Base-by-base conservation (phyloP, 179 eudicot species). In the Beta corolliflora region DNA sequence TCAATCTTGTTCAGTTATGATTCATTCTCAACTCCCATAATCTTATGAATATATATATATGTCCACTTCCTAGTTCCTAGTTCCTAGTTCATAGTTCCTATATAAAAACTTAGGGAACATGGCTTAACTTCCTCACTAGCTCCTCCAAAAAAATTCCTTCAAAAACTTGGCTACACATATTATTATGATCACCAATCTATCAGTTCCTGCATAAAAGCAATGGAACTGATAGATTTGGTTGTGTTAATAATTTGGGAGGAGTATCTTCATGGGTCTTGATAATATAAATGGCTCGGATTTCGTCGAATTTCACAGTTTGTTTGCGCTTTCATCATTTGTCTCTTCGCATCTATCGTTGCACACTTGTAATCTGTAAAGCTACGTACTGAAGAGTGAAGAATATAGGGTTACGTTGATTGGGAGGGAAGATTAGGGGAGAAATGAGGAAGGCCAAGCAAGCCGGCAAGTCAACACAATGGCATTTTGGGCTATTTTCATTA, bases 381-480 rank as follows among this genome's bases (percentile, higher is more conserved):
- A n/a, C n/a, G n/a, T 23, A n/a, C 3, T 14, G 29, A n/a, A 45
- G 67, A 59, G 1, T 8, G 36, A 25, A 29, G 36, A 54, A 12
- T n/a, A n/a, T n/a, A n/a, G n/a, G n/a, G n/a, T n/a, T n/a, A n/a
- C n/a, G n/a, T n/a, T n/a, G n/a, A n/a, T n/a, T n/a, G n/a, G 18
- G 25, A 12, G 12, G 10, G 4, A 16, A 18, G 2, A 73, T 16
- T 18, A 9, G 7, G 66, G 45, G 75, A 67, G 36, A 29, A 44
- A 74, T 65, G 85, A 73, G 71, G 81, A 79, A 79, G 15, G 64
- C 9, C 85, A 79, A 83, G 78, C 82, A 79, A 78, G 45, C 79
- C 82, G 85, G 85, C 85, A 83, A 83, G 85, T 83, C 85, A 83
- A 55, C 25, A 46, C n/a, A 65, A 53, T 82, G 85, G 85, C 82